phyloP scores from a whole-genome alignment of 306 rosid species.

The Corylus americana region DNA sequence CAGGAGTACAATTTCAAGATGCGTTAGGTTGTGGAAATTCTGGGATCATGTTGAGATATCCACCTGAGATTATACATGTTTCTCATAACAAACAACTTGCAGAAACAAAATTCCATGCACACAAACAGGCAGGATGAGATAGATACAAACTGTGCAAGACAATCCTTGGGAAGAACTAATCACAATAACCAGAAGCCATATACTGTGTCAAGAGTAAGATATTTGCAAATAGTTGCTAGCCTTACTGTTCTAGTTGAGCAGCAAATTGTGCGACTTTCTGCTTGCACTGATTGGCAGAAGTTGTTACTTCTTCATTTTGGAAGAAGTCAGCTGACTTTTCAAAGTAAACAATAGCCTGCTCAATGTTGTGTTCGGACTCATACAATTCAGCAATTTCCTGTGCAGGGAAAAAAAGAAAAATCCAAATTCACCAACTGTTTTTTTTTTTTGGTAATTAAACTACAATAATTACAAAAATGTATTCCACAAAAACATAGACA shows the following conservation, averaged over 20 bases:
- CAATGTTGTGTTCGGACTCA: constrained; percentile 85
- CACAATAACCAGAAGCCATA: constrained; percentile 6
- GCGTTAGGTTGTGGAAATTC: constrained; percentile 17
- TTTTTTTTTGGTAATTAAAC: not conserved
- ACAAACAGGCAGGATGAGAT: not conserved
- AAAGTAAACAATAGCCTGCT: constrained; percentile 68
- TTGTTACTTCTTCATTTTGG: constrained; percentile 84
- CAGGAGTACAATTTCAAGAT: not conserved
- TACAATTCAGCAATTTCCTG: constrained; percentile 95
- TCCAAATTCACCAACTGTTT: constrained; percentile 26
- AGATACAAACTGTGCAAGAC: not conserved
- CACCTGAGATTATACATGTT: constrained; percentile 2
- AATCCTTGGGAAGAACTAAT: not conserved
- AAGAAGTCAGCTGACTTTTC: constrained; percentile 91
- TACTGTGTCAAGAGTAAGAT: constrained; percentile 8
- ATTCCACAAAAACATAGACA: not conserved
- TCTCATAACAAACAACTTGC: constrained; percentile 16
- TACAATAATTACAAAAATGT: constrained; percentile 1
- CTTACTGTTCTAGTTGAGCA: constrained; percentile 93
- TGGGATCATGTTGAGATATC: constrained; percentile 19
- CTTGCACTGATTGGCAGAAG: constrained; percentile 92
- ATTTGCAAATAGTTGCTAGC: constrained; percentile 21
- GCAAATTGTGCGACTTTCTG: constrained; percentile 94
- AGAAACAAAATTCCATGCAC: constrained; percentile 18
- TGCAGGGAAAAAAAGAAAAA: constrained; percentile 5